These are phyloP conservation scores for Colletotrichum falcatum DNA, from an alignment of 2,329 filamentous ascomycete species.

Conservation along the genomic window DNA sequence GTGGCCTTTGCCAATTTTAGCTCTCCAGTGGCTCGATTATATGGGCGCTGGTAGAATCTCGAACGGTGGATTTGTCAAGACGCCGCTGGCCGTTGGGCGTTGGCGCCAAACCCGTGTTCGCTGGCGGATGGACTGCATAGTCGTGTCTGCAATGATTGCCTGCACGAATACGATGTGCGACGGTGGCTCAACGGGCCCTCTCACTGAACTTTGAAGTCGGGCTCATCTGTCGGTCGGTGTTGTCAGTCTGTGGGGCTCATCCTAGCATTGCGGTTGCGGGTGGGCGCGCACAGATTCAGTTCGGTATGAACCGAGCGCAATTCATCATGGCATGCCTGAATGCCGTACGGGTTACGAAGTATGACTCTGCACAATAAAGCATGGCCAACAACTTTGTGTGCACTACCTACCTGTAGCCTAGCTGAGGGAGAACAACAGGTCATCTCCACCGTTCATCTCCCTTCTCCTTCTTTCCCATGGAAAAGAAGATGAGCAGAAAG, in stretches of 20 bases:
- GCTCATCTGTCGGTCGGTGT: background rate
- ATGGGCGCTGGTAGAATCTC: constrained; percentile 16
- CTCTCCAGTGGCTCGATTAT: constrained; percentile 4
- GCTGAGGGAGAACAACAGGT: background rate
- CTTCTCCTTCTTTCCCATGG: background rate
- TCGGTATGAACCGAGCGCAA: background rate
- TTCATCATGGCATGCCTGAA: background rate
- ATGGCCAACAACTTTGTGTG: background rate
- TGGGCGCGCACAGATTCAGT: background rate
- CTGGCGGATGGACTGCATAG: background rate
- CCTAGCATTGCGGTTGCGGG: background rate
- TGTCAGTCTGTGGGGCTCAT: constrained; percentile 1
- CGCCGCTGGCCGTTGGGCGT: constrained; percentile 4
- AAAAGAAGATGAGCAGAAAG: background rate
- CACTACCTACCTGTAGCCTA: no score
- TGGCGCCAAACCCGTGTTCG: background rate
- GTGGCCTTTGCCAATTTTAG: constrained; percentile 14
- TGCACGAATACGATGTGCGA: background rate
- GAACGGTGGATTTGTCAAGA: background rate
- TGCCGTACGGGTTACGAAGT: background rate
- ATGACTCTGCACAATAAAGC: background rate
- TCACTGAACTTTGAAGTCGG: background rate
- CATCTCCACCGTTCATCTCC: background rate
- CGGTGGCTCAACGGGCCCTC: background rate
- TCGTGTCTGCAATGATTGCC: background rate